Evolutionary conservation across 129 eudicot genomes (phyloP).

Genomic region (Saussurea involucrata): DNA sequence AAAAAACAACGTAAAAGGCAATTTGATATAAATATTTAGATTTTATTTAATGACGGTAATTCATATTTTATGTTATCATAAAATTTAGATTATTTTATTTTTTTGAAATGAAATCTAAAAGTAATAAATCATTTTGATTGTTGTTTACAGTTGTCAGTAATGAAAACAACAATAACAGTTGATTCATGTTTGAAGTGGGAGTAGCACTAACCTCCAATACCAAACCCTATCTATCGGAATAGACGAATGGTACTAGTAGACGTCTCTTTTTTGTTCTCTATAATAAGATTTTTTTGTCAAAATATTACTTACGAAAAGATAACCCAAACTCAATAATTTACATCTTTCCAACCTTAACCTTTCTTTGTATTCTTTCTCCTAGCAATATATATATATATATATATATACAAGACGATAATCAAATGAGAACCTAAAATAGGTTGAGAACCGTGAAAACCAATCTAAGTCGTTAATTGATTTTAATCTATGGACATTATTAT

Average conservation of each 20-base stretch:
- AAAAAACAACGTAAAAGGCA: no score
- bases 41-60: background rate
- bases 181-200: background rate
- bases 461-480: no score
- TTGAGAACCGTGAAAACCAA: no score
- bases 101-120: background rate
- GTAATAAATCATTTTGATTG: background rate
- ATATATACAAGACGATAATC: no score
- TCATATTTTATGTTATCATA: background rate
- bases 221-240: background rate
- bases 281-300: background rate
- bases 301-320: background rate
- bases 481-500: no score
- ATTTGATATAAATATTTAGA: no score
- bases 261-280: background rate
- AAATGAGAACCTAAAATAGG: no score
- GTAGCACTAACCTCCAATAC: constrained; percentile 17
- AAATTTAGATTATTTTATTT: background rate
- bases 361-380: background rate
- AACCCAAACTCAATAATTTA: background rate
- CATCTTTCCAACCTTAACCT: background rate
- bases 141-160: background rate
- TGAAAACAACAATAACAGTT: background rate
- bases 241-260: background rate
- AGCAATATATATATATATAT: background rate